Base-by-base conservation (phyloP, 2,329 filamentous ascomycete species). In the Lasiodiplodia citricola region DNA sequence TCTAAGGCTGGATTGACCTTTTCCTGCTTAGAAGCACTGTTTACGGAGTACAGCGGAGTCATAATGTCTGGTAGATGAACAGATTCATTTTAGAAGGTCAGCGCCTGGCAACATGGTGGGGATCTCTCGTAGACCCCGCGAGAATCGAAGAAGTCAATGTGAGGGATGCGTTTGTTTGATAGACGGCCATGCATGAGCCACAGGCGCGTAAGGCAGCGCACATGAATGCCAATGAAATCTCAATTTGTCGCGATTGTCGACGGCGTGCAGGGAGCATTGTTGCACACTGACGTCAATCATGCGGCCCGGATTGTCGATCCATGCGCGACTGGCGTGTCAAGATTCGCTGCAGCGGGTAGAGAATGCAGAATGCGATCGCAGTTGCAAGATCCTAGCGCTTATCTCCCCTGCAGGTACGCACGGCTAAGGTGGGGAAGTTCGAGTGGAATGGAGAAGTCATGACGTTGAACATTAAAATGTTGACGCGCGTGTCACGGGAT, bases 401-500 rank as follows among this genome's bases (percentile, higher is more conserved):
- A 44, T 60, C 56, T 2, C 11, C 13, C 13, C 4, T 60, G 56
- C 21, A 60, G 56, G 56, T 60, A 60, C 56, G 14, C 18, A 47
- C 41, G 41, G 41, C 21, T 31, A 28, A 16, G 25, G 31, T 28
- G 16, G 37, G 14, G 41, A 47, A 47, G 18, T 8, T n/a, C 28
- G 14, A 16, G 56, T 7, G 37, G 11, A n/a, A 21, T 11, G 21
- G 18, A 44, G 23, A 16, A 44, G 56, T 60, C 56, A 11, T 44
- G 56, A 60, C 56, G 56, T 44, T 47, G 4, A 14, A 47, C 21
- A 60, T 28, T 18, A n/a, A 11, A 16, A 37, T 4, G 25, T 21
- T 47, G 56, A 47, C 37, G 56, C 31, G 8, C 23, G 37, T 47
- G 38, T 47, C 56, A 44, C 56, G 56, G 23, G 56, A 60, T n/a